phyloP scores from a whole-genome alignment of 129 eudicot species.

The Heracleum sosnowskyi region DNA sequence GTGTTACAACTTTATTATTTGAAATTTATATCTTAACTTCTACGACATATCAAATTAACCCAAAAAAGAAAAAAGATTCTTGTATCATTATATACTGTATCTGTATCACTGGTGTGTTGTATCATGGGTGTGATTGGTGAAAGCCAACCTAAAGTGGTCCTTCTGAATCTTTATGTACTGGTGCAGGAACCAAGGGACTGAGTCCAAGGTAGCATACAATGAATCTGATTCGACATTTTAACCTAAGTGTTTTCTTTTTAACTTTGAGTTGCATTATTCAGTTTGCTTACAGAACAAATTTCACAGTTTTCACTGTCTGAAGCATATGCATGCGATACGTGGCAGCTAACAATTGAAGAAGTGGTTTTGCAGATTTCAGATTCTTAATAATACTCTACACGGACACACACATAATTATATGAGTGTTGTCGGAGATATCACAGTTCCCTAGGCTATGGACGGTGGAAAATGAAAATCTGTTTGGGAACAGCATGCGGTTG shows the following conservation, averaged over 20 bases:
- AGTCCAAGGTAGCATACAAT: constrained; percentile 19
- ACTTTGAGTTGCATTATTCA: background rate
- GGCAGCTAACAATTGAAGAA: constrained; percentile 2
- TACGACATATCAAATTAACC: too few species aligned
- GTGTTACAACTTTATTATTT: too few species aligned
- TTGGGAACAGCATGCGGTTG: background rate
- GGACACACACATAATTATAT: background rate
- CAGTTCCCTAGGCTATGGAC: background rate
- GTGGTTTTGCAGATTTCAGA: background rate
- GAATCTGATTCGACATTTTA: constrained; percentile 1
- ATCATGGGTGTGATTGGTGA: background rate
- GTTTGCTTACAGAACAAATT: background rate
- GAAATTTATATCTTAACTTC: too few species aligned
- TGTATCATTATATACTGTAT: too few species aligned
- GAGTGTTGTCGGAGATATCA: constrained; percentile 2
- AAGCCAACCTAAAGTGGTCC: constrained; percentile 4
- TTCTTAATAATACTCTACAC: background rate
- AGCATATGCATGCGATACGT: background rate
- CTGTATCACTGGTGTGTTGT: too few species aligned
- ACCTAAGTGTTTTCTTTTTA: background rate
- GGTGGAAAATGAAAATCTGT: constrained; percentile 4
- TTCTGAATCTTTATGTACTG: background rate
- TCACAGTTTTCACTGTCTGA: background rate
- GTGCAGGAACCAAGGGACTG: constrained; percentile 30
- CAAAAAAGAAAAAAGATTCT: too few species aligned